These are phyloP conservation scores for Plectranthus barbatus DNA, from an alignment of 257 asterid species.

Conservation along the genomic window DNA sequence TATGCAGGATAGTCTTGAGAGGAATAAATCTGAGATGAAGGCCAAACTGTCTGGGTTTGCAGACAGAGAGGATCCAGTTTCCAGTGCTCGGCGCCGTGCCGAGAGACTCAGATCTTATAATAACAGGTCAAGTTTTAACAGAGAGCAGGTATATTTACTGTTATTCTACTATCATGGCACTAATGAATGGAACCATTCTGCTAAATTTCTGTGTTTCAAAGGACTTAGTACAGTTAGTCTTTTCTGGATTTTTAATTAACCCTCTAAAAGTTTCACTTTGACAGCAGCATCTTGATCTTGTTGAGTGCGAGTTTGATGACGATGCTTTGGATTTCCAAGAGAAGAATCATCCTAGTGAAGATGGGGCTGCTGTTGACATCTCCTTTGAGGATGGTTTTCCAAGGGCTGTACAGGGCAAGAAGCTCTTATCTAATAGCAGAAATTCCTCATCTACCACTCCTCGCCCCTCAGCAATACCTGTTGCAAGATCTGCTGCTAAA, in stretches of 20 bases:
- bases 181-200: slow-evolving; percentile 9
- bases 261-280: slow-evolving; percentile 40
- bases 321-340: slow-evolving; percentile 23
- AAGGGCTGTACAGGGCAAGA: slow-evolving; percentile 41
- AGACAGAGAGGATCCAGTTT: slow-evolving; percentile 32
- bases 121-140: slow-evolving; percentile 39
- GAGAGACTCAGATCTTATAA: slow-evolving; percentile 74
- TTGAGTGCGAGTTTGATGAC: slow-evolving; percentile 54
- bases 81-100: slow-evolving; percentile 47
- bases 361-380: neutral
- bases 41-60: slow-evolving; percentile 53
- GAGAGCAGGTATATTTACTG: slow-evolving; percentile 60
- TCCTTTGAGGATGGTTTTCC: slow-evolving; percentile 37
- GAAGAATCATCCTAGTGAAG: slow-evolving; percentile 2
- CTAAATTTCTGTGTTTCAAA: neutral
- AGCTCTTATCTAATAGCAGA: slow-evolving; percentile 38
- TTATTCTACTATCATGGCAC: slow-evolving; percentile 5
- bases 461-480: slow-evolving; percentile 48
- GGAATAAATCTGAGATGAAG: slow-evolving; percentile 78
- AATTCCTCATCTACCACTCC: slow-evolving; percentile 48
- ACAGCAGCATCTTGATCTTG: slow-evolving; percentile 65
- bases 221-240: slow-evolving; percentile 9
- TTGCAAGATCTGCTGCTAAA: slow-evolving; percentile 49
- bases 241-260: slow-evolving; percentile 36
- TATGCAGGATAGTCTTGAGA: slow-evolving; percentile 84